Base-by-base conservation (phyloP, 1,284 basidiomycete species). In the Vanrija sp. region DNA sequence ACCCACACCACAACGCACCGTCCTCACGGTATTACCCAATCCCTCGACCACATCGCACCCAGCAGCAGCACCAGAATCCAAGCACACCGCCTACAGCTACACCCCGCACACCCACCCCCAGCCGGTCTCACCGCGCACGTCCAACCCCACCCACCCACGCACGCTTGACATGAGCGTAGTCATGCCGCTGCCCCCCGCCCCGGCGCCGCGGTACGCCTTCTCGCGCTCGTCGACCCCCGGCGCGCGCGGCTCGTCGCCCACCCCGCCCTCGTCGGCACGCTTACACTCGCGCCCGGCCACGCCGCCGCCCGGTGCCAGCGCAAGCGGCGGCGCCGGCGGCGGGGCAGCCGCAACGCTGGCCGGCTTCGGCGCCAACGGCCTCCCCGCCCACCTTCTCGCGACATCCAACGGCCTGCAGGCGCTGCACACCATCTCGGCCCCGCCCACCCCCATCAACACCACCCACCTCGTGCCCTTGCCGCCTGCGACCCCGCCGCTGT, bases 381-480 rank as follows among this genome's bases (percentile, higher is more conserved):
- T 43, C 5, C 40, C 46, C 18, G 49, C 52, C n/a, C 46, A 51
- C 46, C 39, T 54, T 3, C 47, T 49, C 26, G 49, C 59, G 10
- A 34, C 34, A 12, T 12, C 9, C 34, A 34, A 34, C 34, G 34
- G 34, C 34, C 34, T 34, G 9, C 39, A 53, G 18, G 52, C 64
- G 28, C 51, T 55, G 46, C 55, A 60, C 43, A 67, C 73, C 3
- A 67, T 75, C 43, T 73, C 72, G 7, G 73, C 73, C 3, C 73
- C 73, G 12, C 65, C 67, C 1, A 75, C 73, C 12, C 73, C 73
- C 1, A 67, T 75, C 42, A 73, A 63, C 18, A 61, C 71, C 6
- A 75, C 72, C 3, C 73, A 75, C 52, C 54, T 71, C 6, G 50
- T 71, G 14, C 66, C 62, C 21, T 57, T 54, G 23, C 50, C 25